These are phyloP conservation scores for Aspergillus neoniger DNA, from an alignment of 2,329 filamentous ascomycete species.

Conservation along the genomic window DNA sequence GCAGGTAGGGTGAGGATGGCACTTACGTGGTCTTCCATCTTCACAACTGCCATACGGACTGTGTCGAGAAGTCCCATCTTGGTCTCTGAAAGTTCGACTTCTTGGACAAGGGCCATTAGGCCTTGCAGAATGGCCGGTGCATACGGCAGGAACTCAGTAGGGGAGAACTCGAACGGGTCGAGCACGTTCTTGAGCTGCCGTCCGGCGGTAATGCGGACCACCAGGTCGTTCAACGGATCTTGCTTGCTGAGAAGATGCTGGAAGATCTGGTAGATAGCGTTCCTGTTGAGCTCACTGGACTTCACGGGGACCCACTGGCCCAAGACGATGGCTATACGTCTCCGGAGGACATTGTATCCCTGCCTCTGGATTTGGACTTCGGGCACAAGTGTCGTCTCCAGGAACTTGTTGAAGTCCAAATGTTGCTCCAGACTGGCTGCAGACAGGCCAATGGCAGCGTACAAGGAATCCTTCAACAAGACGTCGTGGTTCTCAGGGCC, in stretches of 20 bases:
- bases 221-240: constrained; percentile 81
- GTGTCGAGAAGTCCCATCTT: constrained; percentile 90
- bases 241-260: constrained; percentile 77
- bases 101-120: constrained; percentile 75
- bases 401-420: constrained; percentile 81
- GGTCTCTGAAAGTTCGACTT: constrained; percentile 80
- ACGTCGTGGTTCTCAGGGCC: constrained; percentile 67
- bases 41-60: constrained; percentile 74
- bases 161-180: constrained; percentile 80
- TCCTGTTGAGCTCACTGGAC: constrained; percentile 66
- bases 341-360: constrained; percentile 78
- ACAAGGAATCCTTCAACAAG: constrained; percentile 88
- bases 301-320: constrained; percentile 87
- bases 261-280: constrained; percentile 84
- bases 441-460: constrained; percentile 86
- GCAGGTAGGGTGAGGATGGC: not conserved
- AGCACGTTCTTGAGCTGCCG: constrained; percentile 78
- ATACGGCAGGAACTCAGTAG: constrained; percentile 73
- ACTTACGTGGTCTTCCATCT: constrained; percentile 72
- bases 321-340: constrained; percentile 84
- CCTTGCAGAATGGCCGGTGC: constrained; percentile 71
- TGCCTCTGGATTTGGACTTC: constrained; percentile 72
- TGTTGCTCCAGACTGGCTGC: constrained; percentile 72
- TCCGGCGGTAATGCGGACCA: constrained; percentile 88
- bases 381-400: constrained; percentile 71